Conservation (phyloP, 768 basidiomycete species). For the Termitomyces sp. region DNA sequence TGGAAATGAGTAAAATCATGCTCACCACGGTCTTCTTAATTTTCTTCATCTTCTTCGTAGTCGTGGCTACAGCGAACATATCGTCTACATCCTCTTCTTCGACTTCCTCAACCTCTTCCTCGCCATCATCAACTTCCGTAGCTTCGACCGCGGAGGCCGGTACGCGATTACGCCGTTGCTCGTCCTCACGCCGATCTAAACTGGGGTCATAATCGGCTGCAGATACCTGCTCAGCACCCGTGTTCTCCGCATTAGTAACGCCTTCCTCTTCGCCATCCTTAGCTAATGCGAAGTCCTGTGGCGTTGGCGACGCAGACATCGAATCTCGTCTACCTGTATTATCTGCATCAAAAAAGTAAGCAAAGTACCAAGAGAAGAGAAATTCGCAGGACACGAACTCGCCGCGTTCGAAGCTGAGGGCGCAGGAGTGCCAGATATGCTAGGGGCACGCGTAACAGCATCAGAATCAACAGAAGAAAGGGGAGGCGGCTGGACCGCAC, state of each 20-base stretch:
- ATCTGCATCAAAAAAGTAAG: not conserved
- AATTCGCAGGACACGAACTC: conserved; percentile 13
- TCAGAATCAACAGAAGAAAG: conserved; percentile 57
- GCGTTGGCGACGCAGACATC: conserved; percentile 53
- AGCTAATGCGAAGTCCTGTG: conserved; percentile 58
- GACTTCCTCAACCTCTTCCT: conserved; percentile 53
- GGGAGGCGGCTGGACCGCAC: conserved; percentile 72
- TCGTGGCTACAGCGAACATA: conserved; percentile 77
- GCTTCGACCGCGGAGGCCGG: conserved; percentile 28
- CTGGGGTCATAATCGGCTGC: conserved; percentile 89
- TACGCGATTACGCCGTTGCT: conserved; percentile 59
- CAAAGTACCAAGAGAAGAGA: not conserved
- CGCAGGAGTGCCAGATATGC: conserved; percentile 29
- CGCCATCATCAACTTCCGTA: conserved; percentile 39
- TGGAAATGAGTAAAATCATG: conserved; percentile 5
- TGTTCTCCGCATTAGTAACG: conserved; percentile 40
- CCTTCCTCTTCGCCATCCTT: conserved; percentile 56
- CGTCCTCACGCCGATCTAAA: conserved; percentile 80
- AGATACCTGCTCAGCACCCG: conserved; percentile 63
- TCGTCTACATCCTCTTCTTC: conserved; percentile 89
- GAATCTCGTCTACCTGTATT: conserved; percentile 45
- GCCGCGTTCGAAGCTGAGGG: conserved; percentile 9
- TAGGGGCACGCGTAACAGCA: conserved; percentile 52
- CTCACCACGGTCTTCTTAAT: conserved; percentile 52
- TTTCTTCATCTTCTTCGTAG: conserved; percentile 49